A percentile compares a stretch with the other conserved stretches of the same genome.
Conservation (phyloP, 306 rosid species). For the Cucumis hystrix region DNA sequence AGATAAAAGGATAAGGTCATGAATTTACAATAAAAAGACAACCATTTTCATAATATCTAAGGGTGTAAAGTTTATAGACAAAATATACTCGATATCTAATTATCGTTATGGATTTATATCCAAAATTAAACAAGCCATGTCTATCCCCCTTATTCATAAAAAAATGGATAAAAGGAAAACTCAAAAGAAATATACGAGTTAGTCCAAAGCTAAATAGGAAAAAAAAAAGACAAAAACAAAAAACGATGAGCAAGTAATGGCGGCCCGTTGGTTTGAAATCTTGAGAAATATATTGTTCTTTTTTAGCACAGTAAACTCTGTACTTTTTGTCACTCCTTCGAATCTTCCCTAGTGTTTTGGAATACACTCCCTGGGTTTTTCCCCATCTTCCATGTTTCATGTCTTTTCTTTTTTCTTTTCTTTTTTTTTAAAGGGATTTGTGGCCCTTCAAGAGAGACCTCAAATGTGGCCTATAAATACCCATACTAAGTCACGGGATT, state of each 20-base stretch:
- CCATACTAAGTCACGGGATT: neutral
- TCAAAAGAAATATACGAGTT: neutral
- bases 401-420: neutral
- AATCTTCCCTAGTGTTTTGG: conserved; percentile 8
- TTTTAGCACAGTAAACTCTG: neutral
- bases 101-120: too few relatives aligned
- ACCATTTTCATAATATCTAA: too few relatives aligned
- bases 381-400: neutral
- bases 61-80: too few relatives aligned
- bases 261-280: conserved; percentile 7
- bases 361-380: neutral
- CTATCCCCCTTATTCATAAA: neutral
- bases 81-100: too few relatives aligned
- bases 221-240: neutral
- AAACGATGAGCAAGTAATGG: neutral
- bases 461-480: conserved; percentile 5
- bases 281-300: neutral
- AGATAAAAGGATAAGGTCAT: too few relatives aligned
- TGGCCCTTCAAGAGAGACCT: neutral
- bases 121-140: neutral
- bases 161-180: neutral
- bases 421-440: neutral
- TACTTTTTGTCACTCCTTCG: neutral
- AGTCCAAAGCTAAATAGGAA: neutral
- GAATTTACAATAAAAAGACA: too few relatives aligned